phyloP scores from a whole-genome alignment of 2,329 filamentous ascomycete genomes.

The Septoria petroselini region DNA sequence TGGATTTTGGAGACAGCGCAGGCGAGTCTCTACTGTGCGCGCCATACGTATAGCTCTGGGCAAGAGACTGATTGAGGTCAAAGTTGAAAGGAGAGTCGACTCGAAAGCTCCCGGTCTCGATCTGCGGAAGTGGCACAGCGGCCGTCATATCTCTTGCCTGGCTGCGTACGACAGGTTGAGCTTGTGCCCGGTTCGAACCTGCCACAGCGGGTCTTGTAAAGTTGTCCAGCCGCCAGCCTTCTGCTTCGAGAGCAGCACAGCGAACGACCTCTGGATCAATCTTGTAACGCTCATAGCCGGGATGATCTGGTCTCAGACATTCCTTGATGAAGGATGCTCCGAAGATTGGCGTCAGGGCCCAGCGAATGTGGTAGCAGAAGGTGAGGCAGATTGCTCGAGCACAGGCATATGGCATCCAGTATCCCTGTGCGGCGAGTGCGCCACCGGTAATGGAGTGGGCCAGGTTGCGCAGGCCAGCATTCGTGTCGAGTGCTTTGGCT shows the following conservation, averaged over 20 bases:
- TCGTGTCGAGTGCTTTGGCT: slow-evolving; percentile 67
- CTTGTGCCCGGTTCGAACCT: slow-evolving; percentile 7
- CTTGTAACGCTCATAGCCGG: slow-evolving; percentile 52
- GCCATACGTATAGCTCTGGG: slow-evolving; percentile 18
- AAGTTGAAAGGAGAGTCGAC: slow-evolving; percentile 30
- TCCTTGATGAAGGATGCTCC: slow-evolving; percentile 72
- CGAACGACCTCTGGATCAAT: slow-evolving; percentile 42
- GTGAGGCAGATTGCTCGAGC: slow-evolving; percentile 83
- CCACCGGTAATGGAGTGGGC: slow-evolving; percentile 94
- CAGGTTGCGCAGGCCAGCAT: slow-evolving; percentile 81
- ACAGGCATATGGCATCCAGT: slow-evolving; percentile 92
- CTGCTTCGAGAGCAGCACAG: slow-evolving; percentile 39
- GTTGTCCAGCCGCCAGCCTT: slow-evolving; percentile 34
- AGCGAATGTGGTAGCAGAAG: slow-evolving; percentile 82
- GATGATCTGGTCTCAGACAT: slow-evolving; percentile 63
- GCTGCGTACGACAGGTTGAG: slow-evolving; percentile 14
- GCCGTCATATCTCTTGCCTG: not conserved
- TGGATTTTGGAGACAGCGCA: slow-evolving; percentile 34
- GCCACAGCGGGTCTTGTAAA: not conserved
- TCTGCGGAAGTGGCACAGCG: not conserved
- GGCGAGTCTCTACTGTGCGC: slow-evolving; percentile 22
- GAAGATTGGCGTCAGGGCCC: slow-evolving; percentile 85
- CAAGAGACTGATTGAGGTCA: slow-evolving; percentile 15
- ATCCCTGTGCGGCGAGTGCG: slow-evolving; percentile 86
- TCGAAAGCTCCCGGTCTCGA: slow-evolving; percentile 24